Percentiles rank a stretch among this genome's conserved stretches.
phyloP scores from a whole-genome alignment of 2,329 filamentous ascomycete genomes.

The Hirsutella rhossiliensis region DNA sequence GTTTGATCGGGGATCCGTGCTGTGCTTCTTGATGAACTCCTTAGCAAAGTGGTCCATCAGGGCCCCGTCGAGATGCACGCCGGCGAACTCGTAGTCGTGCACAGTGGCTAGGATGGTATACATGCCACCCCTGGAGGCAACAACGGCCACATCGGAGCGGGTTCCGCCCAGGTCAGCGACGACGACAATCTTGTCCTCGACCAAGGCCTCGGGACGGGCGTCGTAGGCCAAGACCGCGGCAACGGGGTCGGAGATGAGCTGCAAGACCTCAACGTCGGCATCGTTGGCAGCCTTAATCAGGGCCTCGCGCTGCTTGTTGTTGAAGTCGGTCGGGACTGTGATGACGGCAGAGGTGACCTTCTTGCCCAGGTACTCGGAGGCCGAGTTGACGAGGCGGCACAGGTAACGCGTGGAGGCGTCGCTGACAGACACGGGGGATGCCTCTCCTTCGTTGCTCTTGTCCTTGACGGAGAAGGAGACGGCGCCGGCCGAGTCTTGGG shows the following conservation, averaged over 20 bases:
- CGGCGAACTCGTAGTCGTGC: constrained; percentile 91
- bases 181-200: constrained; percentile 78
- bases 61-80: constrained; percentile 75
- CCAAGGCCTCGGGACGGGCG: constrained; percentile 59
- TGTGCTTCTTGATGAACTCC: constrained; percentile 97
- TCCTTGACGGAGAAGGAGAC: constrained; percentile 80
- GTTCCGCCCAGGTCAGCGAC: constrained; percentile 91
- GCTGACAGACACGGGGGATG: constrained; percentile 60
- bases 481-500: constrained; percentile 57
- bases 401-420: constrained; percentile 81
- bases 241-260: constrained; percentile 85
- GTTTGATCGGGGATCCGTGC: constrained; percentile 74
- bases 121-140: constrained; percentile 87
- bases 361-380: constrained; percentile 86
- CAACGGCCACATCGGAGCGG: constrained; percentile 79
- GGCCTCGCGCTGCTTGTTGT: constrained; percentile 73
- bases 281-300: constrained; percentile 65
- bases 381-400: constrained; percentile 67
- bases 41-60: constrained; percentile 96
- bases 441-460: constrained; percentile 46
- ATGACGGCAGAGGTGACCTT: constrained; percentile 90
- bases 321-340: constrained; percentile 88
- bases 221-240: constrained; percentile 86
- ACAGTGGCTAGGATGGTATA: constrained; percentile 89
- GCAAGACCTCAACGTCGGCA: constrained; percentile 78